These are phyloP conservation scores for Atractiella rhizophila DNA, from an alignment of 768 basidiomycete species.

Conservation along the genomic window DNA sequence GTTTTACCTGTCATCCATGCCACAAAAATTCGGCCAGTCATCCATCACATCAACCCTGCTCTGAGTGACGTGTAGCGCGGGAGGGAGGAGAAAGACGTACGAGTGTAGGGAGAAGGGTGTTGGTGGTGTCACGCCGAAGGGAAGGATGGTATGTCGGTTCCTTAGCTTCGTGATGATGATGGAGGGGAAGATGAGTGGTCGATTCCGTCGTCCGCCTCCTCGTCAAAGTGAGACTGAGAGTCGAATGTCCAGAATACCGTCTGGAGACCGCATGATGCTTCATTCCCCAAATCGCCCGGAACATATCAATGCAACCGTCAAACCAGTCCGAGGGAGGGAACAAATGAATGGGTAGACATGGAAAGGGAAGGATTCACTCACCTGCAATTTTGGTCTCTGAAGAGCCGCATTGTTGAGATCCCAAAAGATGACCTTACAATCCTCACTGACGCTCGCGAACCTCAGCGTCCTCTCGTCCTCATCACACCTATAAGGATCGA, in stretches of 20 bases:
- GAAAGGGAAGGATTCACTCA: not conserved
- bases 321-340: constrained; percentile 66
- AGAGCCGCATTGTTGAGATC: constrained; percentile 17
- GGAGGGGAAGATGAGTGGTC: constrained; percentile 25
- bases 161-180: constrained; percentile 21
- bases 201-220: constrained; percentile 29
- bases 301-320: constrained; percentile 27
- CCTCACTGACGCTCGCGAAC: constrained; percentile 88
- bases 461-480: constrained; percentile 50
- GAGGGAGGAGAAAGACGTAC: constrained; percentile 25
- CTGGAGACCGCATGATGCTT: no score
- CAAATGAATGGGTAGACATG: constrained; percentile 36
- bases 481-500: constrained; percentile 70
- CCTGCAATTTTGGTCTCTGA: constrained; percentile 10
- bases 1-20: constrained; percentile 59
- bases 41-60: constrained; percentile 1
- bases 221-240: constrained; percentile 28
- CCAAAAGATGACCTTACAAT: constrained; percentile 78
- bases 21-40: no score
- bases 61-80: not conserved
- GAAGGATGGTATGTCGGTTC: constrained; percentile 43
- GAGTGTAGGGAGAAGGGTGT: constrained; percentile 68
- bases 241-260: constrained; percentile 52
- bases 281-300: constrained; percentile 7
- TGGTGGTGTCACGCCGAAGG: constrained; percentile 69